Conservation (phyloP, 1,139 yeast genomes). For the Starmera stellimalicola region DNA sequence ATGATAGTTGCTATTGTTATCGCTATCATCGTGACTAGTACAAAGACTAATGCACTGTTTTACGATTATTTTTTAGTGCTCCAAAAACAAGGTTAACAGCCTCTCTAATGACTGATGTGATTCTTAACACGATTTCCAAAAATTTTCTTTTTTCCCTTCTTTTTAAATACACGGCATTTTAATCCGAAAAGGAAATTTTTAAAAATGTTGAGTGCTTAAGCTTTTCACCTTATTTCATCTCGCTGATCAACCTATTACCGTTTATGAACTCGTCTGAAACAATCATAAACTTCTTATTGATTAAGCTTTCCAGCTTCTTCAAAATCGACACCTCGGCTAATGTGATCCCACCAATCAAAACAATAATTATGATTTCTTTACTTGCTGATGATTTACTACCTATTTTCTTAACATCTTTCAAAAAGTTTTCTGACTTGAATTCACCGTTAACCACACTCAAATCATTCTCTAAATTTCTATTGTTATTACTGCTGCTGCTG, state of each 20-base stretch:
- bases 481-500: too few relatives aligned
- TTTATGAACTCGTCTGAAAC: constrained; percentile 51
- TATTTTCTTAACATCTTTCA: background rate
- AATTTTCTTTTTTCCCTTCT: background rate
- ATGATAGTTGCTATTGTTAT: too few relatives aligned
- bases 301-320: constrained; percentile 39
- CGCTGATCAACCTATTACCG: constrained; percentile 22
- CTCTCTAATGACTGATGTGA: too few relatives aligned
- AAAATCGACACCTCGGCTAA: constrained; percentile 66
- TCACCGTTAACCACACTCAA: background rate
- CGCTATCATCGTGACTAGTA: too few relatives aligned
- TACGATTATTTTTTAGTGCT: too few relatives aligned
- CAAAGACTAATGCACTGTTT: too few relatives aligned
- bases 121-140: too few relatives aligned
- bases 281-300: constrained; percentile 36
- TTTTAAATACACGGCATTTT: too few relatives aligned
- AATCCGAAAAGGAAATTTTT: too few relatives aligned
- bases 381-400: background rate
- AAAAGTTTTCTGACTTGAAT: background rate
- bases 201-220: too few relatives aligned
- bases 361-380: constrained; percentile 27
- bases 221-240: too few relatives aligned
- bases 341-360: constrained; percentile 71
- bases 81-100: too few relatives aligned
- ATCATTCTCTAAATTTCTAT: background rate